Conservation (phyloP, 148 eudicot genomes). For the Rhododendron simsii region DNA sequence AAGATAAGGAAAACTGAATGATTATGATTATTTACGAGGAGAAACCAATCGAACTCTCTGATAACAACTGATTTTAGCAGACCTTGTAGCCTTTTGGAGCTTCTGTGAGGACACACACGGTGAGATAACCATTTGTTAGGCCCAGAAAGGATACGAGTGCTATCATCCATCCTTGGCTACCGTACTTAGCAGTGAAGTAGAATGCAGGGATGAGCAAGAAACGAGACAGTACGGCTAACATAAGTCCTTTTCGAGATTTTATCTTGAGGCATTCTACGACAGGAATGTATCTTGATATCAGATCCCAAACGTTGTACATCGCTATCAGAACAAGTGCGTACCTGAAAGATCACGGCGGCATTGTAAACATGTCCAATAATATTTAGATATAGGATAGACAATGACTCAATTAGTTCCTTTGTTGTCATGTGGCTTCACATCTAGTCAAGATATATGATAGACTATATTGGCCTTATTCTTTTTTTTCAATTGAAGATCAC, state of each 20-base stretch:
- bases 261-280: conserved; percentile 30
- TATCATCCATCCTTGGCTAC: conserved; percentile 80
- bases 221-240: conserved; percentile 39
- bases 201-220: conserved; percentile 57
- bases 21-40: neutral
- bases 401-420: neutral
- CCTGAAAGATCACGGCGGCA: conserved; percentile 27
- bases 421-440: neutral
- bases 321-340: conserved; percentile 65
- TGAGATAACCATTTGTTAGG: conserved; percentile 71
- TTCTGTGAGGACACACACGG: conserved; percentile 65
- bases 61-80: neutral
- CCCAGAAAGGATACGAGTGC: conserved; percentile 54
- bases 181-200: conserved; percentile 75
- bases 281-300: conserved; percentile 57
- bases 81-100: conserved; percentile 73
- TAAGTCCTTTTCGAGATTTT: conserved; percentile 48
- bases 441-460: neutral
- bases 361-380: neutral
- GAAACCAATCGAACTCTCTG: neutral
- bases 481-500: neutral
- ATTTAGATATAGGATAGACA: neutral
- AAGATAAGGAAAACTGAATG: neutral
- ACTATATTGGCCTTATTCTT: neutral
- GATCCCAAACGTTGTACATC: conserved; percentile 55